Evolutionary conservation across 148 eudicot species (phyloP), one percentile per base, ranked within the genome.

Genomic region (Fagopyrum esculentum): DNA sequence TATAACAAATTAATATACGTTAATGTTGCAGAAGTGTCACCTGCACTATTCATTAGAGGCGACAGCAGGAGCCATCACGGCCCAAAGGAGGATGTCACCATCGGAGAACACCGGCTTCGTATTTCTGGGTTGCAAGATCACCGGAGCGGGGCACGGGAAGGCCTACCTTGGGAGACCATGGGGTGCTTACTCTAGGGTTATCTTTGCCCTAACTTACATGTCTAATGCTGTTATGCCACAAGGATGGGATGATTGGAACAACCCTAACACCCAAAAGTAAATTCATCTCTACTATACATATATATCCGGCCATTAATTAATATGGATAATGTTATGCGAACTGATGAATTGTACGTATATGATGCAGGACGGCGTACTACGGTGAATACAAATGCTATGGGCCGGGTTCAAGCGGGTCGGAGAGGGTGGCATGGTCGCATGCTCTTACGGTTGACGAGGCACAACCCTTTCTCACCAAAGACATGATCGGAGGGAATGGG

Each of bases 341-440:
- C 2, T 35, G 40, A 35, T 35, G 40, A 35, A 9, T 9, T 49
- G 12, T 49, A 8, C 12, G 52, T 49, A 9, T 49, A 49, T 49
- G 1, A 9, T 11, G 68, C 80, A 91, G 97, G 8, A 87, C 90
- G 16, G 90, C 72, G 48, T 82, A 79, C 69, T 91, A 86, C 80
- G 97, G 91, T 9, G 97, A 91, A 57, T 86, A 89, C 86, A 86
- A 86, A 71, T 87, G 91, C 80, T 91, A 82, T 43, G 97, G 97
- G 56, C 85, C 89, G 15, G 97, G 97, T 7, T 86, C 91, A 2
- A 76, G 76, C 71, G 82, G 82, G 77, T 69, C 84, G 6, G 74
- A 79, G 10, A 78, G 97, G 74, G 97, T 82, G 9, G 51, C 51
- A 22, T 91, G 97, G 97, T 86, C 97, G 4, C 84, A 71, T 11